phyloP scores from a whole-genome alignment of 2,329 filamentous ascomycete species.

The Sporothrix inflata region DNA sequence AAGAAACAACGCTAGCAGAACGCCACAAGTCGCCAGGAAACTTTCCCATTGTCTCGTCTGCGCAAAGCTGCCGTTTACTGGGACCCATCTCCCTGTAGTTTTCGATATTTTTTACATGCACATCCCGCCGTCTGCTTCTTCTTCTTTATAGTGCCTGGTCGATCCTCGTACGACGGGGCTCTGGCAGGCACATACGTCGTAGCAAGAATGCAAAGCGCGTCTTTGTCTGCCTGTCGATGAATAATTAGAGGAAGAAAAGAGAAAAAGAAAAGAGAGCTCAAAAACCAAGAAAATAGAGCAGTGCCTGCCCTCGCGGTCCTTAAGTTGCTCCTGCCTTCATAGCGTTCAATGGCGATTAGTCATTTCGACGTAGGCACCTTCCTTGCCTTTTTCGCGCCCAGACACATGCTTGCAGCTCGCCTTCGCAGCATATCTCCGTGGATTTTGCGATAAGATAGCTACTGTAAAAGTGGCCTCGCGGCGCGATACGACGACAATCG shows the following conservation, averaged over 20 bases:
- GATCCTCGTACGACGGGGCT: not conserved
- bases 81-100: constrained; percentile 4
- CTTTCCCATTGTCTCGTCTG: not conserved
- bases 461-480: not conserved
- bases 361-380: not conserved
- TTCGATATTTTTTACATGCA: constrained; percentile 3
- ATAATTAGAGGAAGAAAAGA: not conserved
- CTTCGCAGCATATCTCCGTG: not conserved
- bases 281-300: not conserved
- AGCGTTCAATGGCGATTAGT: not conserved
- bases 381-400: not conserved
- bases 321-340: not conserved
- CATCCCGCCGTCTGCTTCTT: not conserved
- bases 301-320: not conserved
- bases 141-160: not conserved
- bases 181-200: not conserved
- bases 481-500: not conserved
- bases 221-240: not conserved
- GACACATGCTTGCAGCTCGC: not conserved
- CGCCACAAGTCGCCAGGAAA: not conserved
- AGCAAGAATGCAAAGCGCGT: not conserved
- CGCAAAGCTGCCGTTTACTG: not conserved
- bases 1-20: not conserved
- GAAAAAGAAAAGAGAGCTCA: not conserved
- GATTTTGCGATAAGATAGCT: constrained; percentile 19